These are phyloP conservation scores for Celoporthe dispersa DNA, from an alignment of 2,329 filamentous ascomycete species.

Conservation along the genomic window DNA sequence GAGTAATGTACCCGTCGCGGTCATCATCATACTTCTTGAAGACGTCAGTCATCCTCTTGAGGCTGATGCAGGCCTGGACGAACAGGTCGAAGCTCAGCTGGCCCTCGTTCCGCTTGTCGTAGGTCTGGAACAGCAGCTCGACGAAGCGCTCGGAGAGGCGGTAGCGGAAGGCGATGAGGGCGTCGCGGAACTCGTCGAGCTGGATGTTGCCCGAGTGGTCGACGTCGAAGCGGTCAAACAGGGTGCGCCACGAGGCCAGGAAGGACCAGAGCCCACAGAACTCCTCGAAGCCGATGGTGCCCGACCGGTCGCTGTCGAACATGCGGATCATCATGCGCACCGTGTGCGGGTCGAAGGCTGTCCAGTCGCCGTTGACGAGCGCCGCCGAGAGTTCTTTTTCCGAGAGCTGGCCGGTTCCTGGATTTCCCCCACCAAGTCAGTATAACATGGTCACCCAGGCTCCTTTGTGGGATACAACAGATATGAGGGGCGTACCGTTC, in stretches of 20 bases:
- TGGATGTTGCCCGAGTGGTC: slow-evolving; percentile 88
- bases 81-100: slow-evolving; percentile 93
- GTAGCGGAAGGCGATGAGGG: slow-evolving; percentile 92
- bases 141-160: slow-evolving; percentile 84
- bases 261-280: slow-evolving; percentile 98
- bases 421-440: slow-evolving; percentile 23
- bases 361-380: slow-evolving; percentile 95
- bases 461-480: not conserved
- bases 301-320: slow-evolving; percentile 92
- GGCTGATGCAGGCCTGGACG: slow-evolving; percentile 93
- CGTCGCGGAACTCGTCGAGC: slow-evolving; percentile 84
- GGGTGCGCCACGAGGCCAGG: slow-evolving; percentile 86
- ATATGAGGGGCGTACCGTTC: slow-evolving; percentile 57
- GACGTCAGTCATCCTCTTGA: slow-evolving; percentile 98
- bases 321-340: slow-evolving; percentile 99
- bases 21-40: slow-evolving; percentile 99
- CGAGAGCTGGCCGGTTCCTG: slow-evolving; percentile 78
- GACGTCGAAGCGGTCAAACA: slow-evolving; percentile 94
- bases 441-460: slow-evolving; percentile 5
- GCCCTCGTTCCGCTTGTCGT: slow-evolving; percentile 75
- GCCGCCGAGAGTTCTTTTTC: slow-evolving; percentile 87
- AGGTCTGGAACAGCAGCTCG: slow-evolving; percentile 82
- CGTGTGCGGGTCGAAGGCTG: slow-evolving; percentile 87
- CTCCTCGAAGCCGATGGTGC: slow-evolving; percentile 91
- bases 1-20: slow-evolving; percentile 86